phyloP scores from a whole-genome alignment of 2,329 filamentous ascomycete genomes.

The Neonectria sp. region DNA sequence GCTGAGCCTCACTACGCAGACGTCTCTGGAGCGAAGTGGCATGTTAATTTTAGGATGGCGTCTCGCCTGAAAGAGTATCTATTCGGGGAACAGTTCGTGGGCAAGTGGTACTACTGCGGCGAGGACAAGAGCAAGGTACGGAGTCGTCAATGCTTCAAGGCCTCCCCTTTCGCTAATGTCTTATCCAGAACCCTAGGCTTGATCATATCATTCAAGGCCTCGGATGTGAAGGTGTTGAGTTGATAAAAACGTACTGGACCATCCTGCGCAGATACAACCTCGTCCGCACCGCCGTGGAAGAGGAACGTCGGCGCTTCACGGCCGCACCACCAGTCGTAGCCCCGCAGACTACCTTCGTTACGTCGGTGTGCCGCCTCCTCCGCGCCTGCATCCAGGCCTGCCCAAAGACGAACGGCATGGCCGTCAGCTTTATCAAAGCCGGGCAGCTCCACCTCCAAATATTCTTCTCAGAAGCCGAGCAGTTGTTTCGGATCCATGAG shows the following conservation, averaged over 20 bases:
- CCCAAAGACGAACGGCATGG: background rate
- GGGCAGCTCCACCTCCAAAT: background rate
- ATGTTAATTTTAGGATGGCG: constrained; percentile 1
- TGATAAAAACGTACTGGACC: constrained; percentile 30
- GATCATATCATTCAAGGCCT: constrained; percentile 15
- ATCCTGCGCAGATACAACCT: background rate
- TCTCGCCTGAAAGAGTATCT: constrained; percentile 22
- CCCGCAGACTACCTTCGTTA: background rate
- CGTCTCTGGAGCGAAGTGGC: constrained; percentile 5
- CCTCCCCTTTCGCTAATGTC: background rate
- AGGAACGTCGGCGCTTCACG: constrained; percentile 22
- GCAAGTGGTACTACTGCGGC: constrained; percentile 34
- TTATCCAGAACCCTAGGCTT: constrained; percentile 19
- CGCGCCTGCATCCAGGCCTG: background rate
- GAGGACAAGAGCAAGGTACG: constrained; percentile 17
- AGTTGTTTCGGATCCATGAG: no score
- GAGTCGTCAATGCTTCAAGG: background rate
- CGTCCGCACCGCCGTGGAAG: constrained; percentile 10
- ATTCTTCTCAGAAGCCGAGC: no score
- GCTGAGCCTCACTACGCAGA: constrained; percentile 25
- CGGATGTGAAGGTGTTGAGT: constrained; percentile 19
- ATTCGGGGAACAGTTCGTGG: background rate
- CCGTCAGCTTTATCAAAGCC: background rate
- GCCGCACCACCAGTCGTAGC: background rate
- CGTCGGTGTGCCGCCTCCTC: background rate